phyloP scores from a whole-genome alignment of 2,329 filamentous ascomycete species.

The Mycocentrospora acerina region DNA sequence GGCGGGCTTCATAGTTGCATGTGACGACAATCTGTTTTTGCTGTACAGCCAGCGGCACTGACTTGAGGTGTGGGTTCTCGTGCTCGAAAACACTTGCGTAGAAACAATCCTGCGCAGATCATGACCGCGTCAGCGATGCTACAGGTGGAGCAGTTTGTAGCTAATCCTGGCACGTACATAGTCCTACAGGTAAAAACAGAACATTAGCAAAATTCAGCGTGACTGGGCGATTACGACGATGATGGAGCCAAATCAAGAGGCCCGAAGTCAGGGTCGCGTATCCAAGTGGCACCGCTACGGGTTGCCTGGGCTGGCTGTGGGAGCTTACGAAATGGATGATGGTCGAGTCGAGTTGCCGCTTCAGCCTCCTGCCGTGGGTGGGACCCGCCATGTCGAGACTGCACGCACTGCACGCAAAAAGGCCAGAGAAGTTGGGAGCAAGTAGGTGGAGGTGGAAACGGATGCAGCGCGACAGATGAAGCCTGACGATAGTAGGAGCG shows the following conservation, averaged over 20 bases:
- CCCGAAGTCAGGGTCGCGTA: conserved; percentile 20
- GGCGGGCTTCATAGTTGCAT: conserved; percentile 82
- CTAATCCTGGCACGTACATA: conserved; percentile 29
- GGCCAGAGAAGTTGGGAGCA: too few species aligned
- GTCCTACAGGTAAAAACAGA: conserved; percentile 26
- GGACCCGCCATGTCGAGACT: background rate
- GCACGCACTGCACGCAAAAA: too few species aligned
- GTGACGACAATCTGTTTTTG: conserved; percentile 80
- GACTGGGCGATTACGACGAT: conserved; percentile 15
- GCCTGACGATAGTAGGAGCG: too few species aligned
- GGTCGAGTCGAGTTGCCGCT: conserved; percentile 52
- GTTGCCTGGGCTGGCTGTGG: conserved; percentile 14
- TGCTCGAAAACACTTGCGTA: conserved; percentile 90
- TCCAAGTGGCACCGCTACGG: conserved; percentile 7
- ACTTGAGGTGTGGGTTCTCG: conserved; percentile 71
- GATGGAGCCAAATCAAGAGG: conserved; percentile 10
- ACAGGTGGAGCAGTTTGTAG: conserved; percentile 5
- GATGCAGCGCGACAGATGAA: too few species aligned
- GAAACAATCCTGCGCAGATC: conserved; percentile 79
- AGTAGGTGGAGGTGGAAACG: too few species aligned
- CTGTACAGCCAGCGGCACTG: conserved; percentile 76
- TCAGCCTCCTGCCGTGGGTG: conserved; percentile 18
- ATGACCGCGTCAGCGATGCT: too few species aligned
- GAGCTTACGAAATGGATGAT: conserved; percentile 77
- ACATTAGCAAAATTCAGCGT: conserved; percentile 25